phyloP scores from a whole-genome alignment of 177 flowering plant genomes.

The Telopea speciosissima region DNA sequence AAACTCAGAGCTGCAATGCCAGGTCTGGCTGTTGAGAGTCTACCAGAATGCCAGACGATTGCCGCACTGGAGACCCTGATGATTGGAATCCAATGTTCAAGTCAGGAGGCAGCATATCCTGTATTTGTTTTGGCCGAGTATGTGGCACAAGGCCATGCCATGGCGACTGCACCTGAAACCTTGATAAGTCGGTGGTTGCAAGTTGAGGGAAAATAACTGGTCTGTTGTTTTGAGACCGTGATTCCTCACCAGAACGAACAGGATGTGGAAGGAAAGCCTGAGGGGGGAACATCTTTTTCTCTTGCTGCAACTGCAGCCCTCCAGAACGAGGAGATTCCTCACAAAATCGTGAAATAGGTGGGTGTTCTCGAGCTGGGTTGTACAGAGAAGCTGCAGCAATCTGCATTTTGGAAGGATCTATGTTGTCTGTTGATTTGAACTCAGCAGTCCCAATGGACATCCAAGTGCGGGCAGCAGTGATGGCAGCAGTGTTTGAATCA shows the following conservation, averaged over 20 bases:
- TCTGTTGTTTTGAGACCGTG: conserved; percentile 36
- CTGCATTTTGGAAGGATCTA: conserved; percentile 33
- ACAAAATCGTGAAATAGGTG: conserved; percentile 29
- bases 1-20: conserved; percentile 73
- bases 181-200: conserved; percentile 43
- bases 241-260: conserved; percentile 23
- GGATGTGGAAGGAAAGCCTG: conserved; percentile 38
- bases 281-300: conserved; percentile 24
- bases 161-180: conserved; percentile 50
- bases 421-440: conserved; percentile 31
- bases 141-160: conserved; percentile 51
- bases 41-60: conserved; percentile 42
- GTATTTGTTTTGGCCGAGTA: conserved; percentile 47
- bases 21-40: conserved; percentile 94
- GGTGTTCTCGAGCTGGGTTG: conserved; percentile 40
- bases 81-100: conserved; percentile 76
- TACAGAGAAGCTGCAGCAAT: conserved; percentile 51
- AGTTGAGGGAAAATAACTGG: conserved; percentile 44
- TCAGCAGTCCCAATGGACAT: conserved; percentile 69
- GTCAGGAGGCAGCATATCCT: conserved; percentile 79
- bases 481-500: conserved; percentile 45
- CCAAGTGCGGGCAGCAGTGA: conserved; percentile 73
- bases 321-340: conserved; percentile 39
- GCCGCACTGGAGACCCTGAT: conserved; percentile 68
- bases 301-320: conserved; percentile 32